These are phyloP conservation scores for Achaetomium macrosporum DNA, from an alignment of 2,329 filamentous ascomycete species.

Conservation along the genomic window DNA sequence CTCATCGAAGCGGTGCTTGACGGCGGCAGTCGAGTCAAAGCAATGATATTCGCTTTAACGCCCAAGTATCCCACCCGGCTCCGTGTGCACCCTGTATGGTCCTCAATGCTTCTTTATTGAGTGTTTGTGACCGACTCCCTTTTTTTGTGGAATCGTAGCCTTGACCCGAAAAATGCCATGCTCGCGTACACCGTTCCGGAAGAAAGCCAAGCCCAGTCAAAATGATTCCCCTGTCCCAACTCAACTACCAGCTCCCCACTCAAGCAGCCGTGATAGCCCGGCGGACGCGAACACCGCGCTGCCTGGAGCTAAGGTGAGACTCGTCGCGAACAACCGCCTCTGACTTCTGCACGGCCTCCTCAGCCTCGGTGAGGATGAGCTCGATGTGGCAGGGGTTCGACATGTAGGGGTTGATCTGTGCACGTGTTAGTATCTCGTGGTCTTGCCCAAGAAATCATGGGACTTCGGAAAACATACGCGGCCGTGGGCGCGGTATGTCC, in stretches of 20 bases:
- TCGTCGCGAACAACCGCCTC: conserved; percentile 60
- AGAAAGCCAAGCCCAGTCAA: conserved; percentile 34
- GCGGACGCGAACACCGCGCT: conserved; percentile 69
- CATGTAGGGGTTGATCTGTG: conserved; percentile 99
- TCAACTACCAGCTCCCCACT: conserved; percentile 26
- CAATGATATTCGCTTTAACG: conserved; percentile 19
- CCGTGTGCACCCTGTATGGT: conserved; percentile 17
- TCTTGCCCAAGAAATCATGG: neutral
- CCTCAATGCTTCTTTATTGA: conserved; percentile 29
- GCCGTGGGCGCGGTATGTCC: conserved; percentile 99
- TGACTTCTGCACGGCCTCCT: conserved; percentile 93
- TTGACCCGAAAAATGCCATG: conserved; percentile 35
- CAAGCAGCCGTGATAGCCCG: conserved; percentile 62
- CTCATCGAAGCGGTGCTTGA: conserved; percentile 11
- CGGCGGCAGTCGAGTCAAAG: conserved; percentile 19
- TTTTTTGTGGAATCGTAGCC: conserved; percentile 31
- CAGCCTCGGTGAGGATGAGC: conserved; percentile 96
- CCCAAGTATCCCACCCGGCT: conserved; percentile 19
- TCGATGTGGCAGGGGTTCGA: conserved; percentile 99
- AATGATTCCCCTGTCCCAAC: conserved; percentile 35
- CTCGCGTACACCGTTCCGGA: conserved; percentile 34
- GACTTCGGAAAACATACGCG: conserved; percentile 66
- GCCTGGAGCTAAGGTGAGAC: conserved; percentile 76
- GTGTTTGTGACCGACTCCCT: conserved; percentile 27
- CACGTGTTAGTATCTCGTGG: conserved; percentile 25